Conservation (phyloP, 768 basidiomycete species). For the Trametes cinnabarina region DNA sequence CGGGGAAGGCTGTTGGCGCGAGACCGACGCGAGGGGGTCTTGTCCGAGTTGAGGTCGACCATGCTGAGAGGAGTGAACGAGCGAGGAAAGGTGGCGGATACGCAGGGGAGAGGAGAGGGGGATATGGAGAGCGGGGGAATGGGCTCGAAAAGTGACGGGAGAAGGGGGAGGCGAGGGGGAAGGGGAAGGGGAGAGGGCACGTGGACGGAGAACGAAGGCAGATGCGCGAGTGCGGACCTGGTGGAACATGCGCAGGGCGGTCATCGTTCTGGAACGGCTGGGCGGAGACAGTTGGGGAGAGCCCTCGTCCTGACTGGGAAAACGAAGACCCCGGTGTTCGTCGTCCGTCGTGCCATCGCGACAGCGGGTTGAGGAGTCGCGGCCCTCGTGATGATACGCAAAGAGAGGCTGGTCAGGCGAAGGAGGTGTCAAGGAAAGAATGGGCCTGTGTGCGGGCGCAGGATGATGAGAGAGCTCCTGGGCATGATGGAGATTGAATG, state of each 20-base stretch:
- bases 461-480: neutral
- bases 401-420: constrained; percentile 4
- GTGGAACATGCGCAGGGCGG: constrained; percentile 21
- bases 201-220: constrained; percentile 26
- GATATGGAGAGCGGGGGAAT: constrained; percentile 17
- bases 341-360: constrained; percentile 19
- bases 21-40: constrained; percentile 9
- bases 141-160: constrained; percentile 14
- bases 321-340: neutral
- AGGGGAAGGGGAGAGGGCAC: constrained; percentile 12
- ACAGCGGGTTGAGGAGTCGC: constrained; percentile 13
- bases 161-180: constrained; percentile 2
- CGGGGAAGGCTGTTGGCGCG: constrained; percentile 14
- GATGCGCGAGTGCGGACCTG: constrained; percentile 29
- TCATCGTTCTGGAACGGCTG: constrained; percentile 20
- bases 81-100: constrained; percentile 5
- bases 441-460: neutral
- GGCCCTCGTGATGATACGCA: neutral
- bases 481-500: constrained; percentile 21
- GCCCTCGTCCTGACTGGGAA: neutral
- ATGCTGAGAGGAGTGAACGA: constrained; percentile 14
- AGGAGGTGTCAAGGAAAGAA: constrained; percentile 11
- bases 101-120: constrained; percentile 2
- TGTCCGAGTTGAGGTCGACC: constrained; percentile 10
- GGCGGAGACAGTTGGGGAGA: constrained; percentile 3